Percentiles rank a stretch among this genome's conserved stretches.
phyloP scores from a whole-genome alignment of 73 alveolate genomes.

The Tetrahymena elliotti region DNA sequence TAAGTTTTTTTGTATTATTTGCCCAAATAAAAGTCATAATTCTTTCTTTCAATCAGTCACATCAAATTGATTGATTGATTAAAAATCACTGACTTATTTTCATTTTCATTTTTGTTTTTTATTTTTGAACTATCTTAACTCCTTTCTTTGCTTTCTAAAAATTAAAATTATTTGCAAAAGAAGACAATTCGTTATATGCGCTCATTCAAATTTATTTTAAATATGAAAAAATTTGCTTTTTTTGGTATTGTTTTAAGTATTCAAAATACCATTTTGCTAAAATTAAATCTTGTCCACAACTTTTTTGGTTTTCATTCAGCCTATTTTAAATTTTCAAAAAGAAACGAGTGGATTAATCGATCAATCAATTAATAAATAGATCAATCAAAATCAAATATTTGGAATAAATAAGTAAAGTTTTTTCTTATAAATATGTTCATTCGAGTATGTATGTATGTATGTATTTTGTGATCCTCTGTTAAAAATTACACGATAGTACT shows the following conservation, averaged over 20 bases:
- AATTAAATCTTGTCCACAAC: background rate
- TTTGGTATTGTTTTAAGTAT: background rate
- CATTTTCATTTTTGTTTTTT: background rate
- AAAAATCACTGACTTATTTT: background rate
- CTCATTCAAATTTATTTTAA: background rate
- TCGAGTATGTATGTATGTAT: too few relatives aligned
- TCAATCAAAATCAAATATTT: too few relatives aligned
- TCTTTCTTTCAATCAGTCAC: background rate
- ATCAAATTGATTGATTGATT: background rate
- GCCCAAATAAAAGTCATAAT: too few relatives aligned
- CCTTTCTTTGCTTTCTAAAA: too few relatives aligned
- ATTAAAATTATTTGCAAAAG: too few relatives aligned
- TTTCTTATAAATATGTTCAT: too few relatives aligned
- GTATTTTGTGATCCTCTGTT: too few relatives aligned
- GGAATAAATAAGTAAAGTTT: too few relatives aligned
- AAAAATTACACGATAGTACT: too few relatives aligned
- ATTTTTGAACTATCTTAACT: background rate
- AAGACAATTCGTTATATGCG: background rate
- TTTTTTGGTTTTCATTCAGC: background rate
- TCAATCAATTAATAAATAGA: too few relatives aligned
- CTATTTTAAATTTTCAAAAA: too few relatives aligned
- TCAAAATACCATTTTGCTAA: background rate
- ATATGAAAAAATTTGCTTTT: background rate
- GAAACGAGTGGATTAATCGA: too few relatives aligned
- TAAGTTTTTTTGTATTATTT: background rate